Percentiles rank a stretch among this genome's conserved stretches.
phyloP scores from a whole-genome alignment of 495 filamentous ascomycete species.

The Neurospora cerealis region DNA sequence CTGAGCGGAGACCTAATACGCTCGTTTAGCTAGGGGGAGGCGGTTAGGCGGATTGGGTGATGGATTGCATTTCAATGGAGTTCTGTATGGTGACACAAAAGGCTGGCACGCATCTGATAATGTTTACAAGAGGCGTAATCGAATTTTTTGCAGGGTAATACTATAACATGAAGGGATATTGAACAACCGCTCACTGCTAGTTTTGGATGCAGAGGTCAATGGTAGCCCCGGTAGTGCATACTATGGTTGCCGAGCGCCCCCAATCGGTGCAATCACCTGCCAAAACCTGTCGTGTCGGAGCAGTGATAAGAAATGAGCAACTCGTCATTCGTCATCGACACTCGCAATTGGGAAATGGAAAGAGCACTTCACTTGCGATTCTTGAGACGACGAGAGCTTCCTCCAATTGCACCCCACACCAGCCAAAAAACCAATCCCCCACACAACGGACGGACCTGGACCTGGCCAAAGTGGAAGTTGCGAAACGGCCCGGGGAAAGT shows the following conservation, averaged over 20 bases:
- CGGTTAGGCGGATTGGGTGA: neutral
- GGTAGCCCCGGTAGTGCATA: neutral
- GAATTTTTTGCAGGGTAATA: neutral
- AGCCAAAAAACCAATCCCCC: neutral
- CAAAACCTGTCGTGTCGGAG: neutral
- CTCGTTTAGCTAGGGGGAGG: neutral
- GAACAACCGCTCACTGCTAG: neutral
- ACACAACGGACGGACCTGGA: neutral
- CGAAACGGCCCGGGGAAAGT: neutral
- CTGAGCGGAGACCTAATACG: conserved; percentile 39
- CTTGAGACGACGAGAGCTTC: neutral
- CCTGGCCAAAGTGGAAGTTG: neutral
- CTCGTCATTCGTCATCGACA: neutral
- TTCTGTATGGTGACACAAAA: neutral
- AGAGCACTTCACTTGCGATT: neutral
- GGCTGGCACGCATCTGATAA: neutral
- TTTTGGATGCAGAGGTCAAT: neutral
- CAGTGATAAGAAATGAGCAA: neutral
- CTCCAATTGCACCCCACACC: neutral
- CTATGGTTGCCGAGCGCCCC: neutral
- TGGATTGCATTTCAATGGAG: neutral
- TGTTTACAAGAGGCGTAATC: neutral
- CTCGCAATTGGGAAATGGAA: neutral
- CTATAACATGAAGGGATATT: neutral
- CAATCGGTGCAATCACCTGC: neutral